Conservation (phyloP, 345 rosid genomes). For the Dipteronia sinensis region DNA sequence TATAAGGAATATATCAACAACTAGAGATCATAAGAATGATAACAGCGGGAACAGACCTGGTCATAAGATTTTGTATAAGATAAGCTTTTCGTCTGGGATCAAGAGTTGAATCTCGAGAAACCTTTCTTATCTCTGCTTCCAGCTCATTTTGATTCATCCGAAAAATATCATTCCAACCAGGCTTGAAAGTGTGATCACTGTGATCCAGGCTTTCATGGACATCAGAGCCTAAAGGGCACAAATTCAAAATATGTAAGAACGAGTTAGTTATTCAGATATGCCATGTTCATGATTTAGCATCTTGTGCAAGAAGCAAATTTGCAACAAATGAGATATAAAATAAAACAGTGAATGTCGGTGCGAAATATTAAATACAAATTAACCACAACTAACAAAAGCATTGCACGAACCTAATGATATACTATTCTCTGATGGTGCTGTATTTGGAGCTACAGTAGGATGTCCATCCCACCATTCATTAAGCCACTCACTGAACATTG, state of each 20-base stretch:
- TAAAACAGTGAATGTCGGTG: background rate
- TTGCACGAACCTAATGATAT: slow-evolving; percentile 42
- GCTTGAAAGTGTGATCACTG: slow-evolving; percentile 54
- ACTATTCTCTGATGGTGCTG: slow-evolving; percentile 46
- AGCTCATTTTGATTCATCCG: slow-evolving; percentile 77
- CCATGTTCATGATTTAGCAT: slow-evolving; percentile 19
- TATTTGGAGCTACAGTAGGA: slow-evolving; percentile 28
- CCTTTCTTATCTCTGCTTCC: slow-evolving; percentile 64
- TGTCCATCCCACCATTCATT: slow-evolving; percentile 65
- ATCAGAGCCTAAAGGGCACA: slow-evolving; percentile 36
- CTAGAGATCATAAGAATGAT: slow-evolving; percentile 12
- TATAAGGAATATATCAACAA: background rate
- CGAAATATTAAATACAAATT: background rate
- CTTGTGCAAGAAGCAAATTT: slow-evolving; percentile 17
- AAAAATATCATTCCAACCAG: slow-evolving; percentile 70
- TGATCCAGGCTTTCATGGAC: slow-evolving; percentile 47
- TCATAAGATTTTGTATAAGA: slow-evolving; percentile 75
- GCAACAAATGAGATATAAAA: slow-evolving; percentile 7
- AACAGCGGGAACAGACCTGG: slow-evolving; percentile 48
- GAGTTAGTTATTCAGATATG: slow-evolving; percentile 8
- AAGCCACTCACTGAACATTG: slow-evolving; percentile 70
- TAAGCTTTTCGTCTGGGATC: slow-evolving; percentile 77
- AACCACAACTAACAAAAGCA: background rate
- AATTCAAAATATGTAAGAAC: background rate
- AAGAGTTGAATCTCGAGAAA: slow-evolving; percentile 77